These are phyloP conservation scores for Talaromyces proteolyticus DNA, from an alignment of 495 filamentous ascomycete genomes.

Conservation along the genomic window DNA sequence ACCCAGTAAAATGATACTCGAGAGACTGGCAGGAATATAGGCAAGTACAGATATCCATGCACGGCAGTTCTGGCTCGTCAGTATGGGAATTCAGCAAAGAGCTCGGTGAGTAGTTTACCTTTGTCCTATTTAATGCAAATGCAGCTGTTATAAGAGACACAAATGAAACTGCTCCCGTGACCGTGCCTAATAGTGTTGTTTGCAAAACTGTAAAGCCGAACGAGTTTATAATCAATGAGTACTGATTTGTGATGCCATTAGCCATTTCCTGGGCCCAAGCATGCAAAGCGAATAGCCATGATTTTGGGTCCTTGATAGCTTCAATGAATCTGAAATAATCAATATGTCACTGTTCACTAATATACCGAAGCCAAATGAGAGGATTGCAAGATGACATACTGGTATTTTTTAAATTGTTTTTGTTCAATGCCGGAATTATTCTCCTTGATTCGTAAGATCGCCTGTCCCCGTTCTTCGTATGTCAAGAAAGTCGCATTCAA, in stretches of 20 bases:
- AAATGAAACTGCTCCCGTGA: conserved; percentile 27
- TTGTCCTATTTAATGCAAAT: conserved; percentile 22
- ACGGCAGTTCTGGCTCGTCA: conserved; percentile 20
- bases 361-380: not conserved
- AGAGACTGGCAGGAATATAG: conserved; percentile 22
- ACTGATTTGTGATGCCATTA: conserved; percentile 36
- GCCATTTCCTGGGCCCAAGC: conserved; percentile 37
- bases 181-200: conserved; percentile 27
- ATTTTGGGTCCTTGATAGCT: conserved; percentile 20
- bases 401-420: conserved; percentile 45
- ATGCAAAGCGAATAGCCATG: conserved; percentile 30
- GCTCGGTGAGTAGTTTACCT: not conserved
- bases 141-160: conserved; percentile 24
- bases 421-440: conserved; percentile 58
- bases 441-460: conserved; percentile 47
- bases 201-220: conserved; percentile 34
- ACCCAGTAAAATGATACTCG: conserved; percentile 23
- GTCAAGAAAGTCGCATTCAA: conserved; percentile 50
- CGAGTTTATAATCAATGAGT: conserved; percentile 36
- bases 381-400: conserved; percentile 14
- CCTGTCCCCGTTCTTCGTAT: conserved; percentile 46
- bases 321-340: conserved; percentile 18
- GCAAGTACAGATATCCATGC: conserved; percentile 30
- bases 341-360: too few species aligned
- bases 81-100: not conserved